A percentile compares a stretch with the other conserved stretches of the same genome.
Evolutionary conservation across 768 basidiomycete species (phyloP).

Genomic region (Rhodosporidiobolus sp.): DNA sequence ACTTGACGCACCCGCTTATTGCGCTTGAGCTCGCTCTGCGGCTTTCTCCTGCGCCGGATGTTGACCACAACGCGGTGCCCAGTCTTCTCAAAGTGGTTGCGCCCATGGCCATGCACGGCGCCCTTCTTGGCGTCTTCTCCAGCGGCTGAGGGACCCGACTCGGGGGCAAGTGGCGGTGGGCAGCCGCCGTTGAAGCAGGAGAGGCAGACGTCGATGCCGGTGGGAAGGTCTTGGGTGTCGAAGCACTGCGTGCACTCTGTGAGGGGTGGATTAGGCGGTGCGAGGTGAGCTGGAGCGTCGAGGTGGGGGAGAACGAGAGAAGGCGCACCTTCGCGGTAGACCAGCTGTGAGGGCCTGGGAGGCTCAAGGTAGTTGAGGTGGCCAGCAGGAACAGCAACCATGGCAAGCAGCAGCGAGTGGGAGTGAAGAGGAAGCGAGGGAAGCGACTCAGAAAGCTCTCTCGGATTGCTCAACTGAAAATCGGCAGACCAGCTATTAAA

Average conservation of each 20-base stretch:
- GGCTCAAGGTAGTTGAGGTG: slow-evolving; percentile 6
- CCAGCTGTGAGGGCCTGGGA: slow-evolving; percentile 16
- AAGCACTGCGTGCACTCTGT: slow-evolving; percentile 98
- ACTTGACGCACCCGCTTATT: slow-evolving; percentile 58
- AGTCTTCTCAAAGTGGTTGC: slow-evolving; percentile 66
- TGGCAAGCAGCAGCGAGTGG: neutral
- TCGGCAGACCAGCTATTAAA: too few relatives aligned
- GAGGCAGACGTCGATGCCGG: slow-evolving; percentile 85
- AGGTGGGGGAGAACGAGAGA: neutral
- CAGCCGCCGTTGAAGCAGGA: slow-evolving; percentile 94
- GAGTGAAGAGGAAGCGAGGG: neutral
- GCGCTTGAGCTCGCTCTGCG: slow-evolving; percentile 53
- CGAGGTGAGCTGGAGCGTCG: neutral
- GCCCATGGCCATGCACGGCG: slow-evolving; percentile 63
- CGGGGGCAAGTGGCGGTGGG: slow-evolving; percentile 45
- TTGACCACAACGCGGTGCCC: slow-evolving; percentile 77
- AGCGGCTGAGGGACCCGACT: neutral
- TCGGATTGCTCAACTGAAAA: too few relatives aligned
- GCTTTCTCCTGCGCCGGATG: slow-evolving; percentile 68
- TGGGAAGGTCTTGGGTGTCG: slow-evolving; percentile 72
- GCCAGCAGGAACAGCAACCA: neutral
- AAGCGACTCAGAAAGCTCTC: neutral
- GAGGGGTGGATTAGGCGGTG: neutral
- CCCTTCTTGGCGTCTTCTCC: slow-evolving; percentile 37
- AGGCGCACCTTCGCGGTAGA: slow-evolving; percentile 31